Evolutionary conservation across 805 yeast genomes (phyloP).

Genomic region (Monosporozyma aquatica): DNA sequence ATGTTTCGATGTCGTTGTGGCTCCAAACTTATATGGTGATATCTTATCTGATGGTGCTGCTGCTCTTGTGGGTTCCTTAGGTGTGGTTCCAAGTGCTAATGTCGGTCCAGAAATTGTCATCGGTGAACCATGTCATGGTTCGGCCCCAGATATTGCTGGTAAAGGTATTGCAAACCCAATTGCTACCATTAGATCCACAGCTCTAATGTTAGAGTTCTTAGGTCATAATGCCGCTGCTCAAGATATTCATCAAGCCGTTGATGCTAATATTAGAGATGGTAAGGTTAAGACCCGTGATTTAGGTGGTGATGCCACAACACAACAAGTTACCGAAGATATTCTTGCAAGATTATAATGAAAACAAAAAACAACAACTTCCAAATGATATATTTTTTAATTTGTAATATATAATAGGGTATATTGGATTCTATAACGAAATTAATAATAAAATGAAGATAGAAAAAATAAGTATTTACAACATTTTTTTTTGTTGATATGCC

Average conservation of each 20-base stretch:
- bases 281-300: slow-evolving; percentile 79
- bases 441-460: too few species aligned
- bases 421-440: not conserved
- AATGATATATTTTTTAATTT: not conserved
- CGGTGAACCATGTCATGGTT: slow-evolving; percentile 99
- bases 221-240: slow-evolving; percentile 87
- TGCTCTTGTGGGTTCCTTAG: slow-evolving; percentile 93
- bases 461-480: too few species aligned
- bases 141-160: slow-evolving; percentile 98
- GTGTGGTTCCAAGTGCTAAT: slow-evolving; percentile 96
- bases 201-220: slow-evolving; percentile 93
- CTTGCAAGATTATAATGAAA: slow-evolving; percentile 30
- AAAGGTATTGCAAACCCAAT: slow-evolving; percentile 90
- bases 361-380: not conserved
- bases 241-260: slow-evolving; percentile 87
- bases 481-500: too few species aligned
- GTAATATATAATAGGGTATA: not conserved
- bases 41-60: slow-evolving; percentile 97
- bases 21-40: slow-evolving; percentile 97
- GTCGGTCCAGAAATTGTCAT: slow-evolving; percentile 94
- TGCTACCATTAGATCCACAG: slow-evolving; percentile 96
- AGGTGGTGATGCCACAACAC: slow-evolving; percentile 84
- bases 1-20: slow-evolving; percentile 94
- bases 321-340: slow-evolving; percentile 79
- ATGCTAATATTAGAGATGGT: slow-evolving; percentile 79